Evolutionary conservation across 2,329 filamentous ascomycete genomes (phyloP), one percentile per base, ranked within the genome.

Genomic region (Pyrenochaeta sp.): DNA sequence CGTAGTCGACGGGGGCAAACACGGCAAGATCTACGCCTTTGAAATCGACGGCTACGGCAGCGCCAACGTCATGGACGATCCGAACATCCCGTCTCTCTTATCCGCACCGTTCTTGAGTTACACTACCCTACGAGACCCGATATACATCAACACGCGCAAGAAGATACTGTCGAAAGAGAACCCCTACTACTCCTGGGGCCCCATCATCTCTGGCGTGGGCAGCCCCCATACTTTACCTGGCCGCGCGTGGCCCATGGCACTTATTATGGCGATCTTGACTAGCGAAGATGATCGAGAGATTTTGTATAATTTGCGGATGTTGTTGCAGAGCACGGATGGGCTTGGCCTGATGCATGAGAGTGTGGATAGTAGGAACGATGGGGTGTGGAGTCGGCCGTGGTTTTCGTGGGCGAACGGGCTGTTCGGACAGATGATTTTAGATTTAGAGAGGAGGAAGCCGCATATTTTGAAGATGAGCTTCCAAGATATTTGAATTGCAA

Each of bases 51-150:
- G 81, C 13, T 82, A 79, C 63, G 76, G 77, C 39, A 66, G 64
- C 12, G 71, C 76, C 45, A 89, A 87, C 62, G 77, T 88, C 19
- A 91, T 91, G 88, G 89, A 91, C 68, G 89, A 91, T 54, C 87
- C 89, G 9, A 91, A 91, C 62, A 83, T 91, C 42, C 89, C 89
- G 0, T 88, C 85, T 15, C 80, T 91, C 1, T 80, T 91, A 22
- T 86, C 86, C 0, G 83, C 88, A 12, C 88, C 89, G 0, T 86
- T 89, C 61, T 77, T 90, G 32, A 84, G 85, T 7, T 91, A 87
- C 59, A 64, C 80, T 0, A 66, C 78, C 5, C 50, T 58, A 3
- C 36, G 40, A 34, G 79, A 83, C 54, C 52, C 66, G 1, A 70
- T 81, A 15, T 84, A 84, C 54, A 74, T 75, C 30, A 78, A 77